Conservation (phyloP, 257 asterid species). For the Buddleja alternifolia region DNA sequence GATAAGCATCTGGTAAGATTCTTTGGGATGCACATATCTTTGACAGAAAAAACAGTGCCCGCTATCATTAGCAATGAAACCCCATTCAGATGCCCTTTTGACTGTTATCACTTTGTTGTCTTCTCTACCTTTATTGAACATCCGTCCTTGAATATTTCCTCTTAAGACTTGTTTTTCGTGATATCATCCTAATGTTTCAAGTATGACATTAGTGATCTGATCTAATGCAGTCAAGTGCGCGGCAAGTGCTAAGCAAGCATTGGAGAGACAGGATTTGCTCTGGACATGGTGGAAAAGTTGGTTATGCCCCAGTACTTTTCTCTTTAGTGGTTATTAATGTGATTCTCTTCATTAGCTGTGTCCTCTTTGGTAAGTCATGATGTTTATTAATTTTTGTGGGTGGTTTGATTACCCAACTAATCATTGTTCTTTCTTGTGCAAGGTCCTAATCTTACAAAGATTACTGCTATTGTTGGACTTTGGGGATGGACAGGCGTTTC, state of each 20-base stretch:
- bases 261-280: slow-evolving; percentile 59
- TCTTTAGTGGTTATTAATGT: slow-evolving; percentile 52
- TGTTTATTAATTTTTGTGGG: slow-evolving; percentile 22
- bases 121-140: slow-evolving; percentile 16
- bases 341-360: slow-evolving; percentile 77
- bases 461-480: slow-evolving; percentile 89
- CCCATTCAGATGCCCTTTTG: slow-evolving; percentile 10
- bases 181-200: slow-evolving; percentile 27
- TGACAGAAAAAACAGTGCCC: slow-evolving; percentile 18
- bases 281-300: slow-evolving; percentile 60
- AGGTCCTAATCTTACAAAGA: slow-evolving; percentile 83
- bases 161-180: slow-evolving; percentile 12
- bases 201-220: slow-evolving; percentile 43
- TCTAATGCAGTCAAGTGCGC: slow-evolving; percentile 71
- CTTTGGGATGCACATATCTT: slow-evolving; percentile 2
- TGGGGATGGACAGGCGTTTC: slow-evolving; percentile 95
- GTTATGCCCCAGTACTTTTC: slow-evolving; percentile 87
- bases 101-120: slow-evolving; percentile 18
- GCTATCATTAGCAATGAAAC: slow-evolving; percentile 13
- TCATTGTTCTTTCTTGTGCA: slow-evolving; percentile 41
- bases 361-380: slow-evolving; percentile 70
- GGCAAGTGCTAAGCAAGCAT: slow-evolving; percentile 47
- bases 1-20: background rate
- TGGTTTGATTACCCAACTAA: slow-evolving; percentile 38
- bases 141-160: slow-evolving; percentile 19